Conservation (phyloP, 177 flowering plant species). For the Vitis hybrid region DNA sequence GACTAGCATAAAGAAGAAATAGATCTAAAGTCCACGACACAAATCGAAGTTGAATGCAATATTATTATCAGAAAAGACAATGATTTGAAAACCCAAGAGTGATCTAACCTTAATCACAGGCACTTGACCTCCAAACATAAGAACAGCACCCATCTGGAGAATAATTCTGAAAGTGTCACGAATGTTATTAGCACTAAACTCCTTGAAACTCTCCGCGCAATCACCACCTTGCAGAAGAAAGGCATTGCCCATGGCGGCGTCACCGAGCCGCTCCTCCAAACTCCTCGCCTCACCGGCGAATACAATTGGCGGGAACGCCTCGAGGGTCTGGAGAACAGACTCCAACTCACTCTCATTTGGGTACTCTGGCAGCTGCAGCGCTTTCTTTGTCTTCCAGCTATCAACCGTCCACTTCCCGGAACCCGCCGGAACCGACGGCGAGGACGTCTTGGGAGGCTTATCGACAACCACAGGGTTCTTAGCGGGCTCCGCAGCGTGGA, state of each 20-base stretch:
- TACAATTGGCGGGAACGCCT: conserved; percentile 52
- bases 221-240: conserved; percentile 64
- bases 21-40: too few relatives aligned
- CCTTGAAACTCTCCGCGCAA: conserved; percentile 71
- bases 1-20: too few relatives aligned
- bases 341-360: conserved; percentile 44
- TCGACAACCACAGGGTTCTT: conserved; percentile 11
- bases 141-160: conserved; percentile 62
- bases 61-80: too few relatives aligned
- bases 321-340: conserved; percentile 45
- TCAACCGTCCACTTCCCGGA: conserved; percentile 44
- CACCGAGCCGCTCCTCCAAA: conserved; percentile 51
- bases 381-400: conserved; percentile 56
- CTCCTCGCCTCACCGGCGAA: conserved; percentile 63
- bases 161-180: conserved; percentile 56
- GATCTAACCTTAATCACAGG: conserved; percentile 50
- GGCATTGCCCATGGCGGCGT: conserved; percentile 60
- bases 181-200: conserved; percentile 53
- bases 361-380: conserved; percentile 56
- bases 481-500: conserved; percentile 36
- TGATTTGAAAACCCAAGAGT: too few relatives aligned
- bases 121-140: conserved; percentile 62
- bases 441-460: conserved; percentile 3
- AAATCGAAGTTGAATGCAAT: too few relatives aligned
- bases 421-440: not conserved